phyloP scores from a whole-genome alignment of 345 rosid species.

The Erucastrum elatum region DNA sequence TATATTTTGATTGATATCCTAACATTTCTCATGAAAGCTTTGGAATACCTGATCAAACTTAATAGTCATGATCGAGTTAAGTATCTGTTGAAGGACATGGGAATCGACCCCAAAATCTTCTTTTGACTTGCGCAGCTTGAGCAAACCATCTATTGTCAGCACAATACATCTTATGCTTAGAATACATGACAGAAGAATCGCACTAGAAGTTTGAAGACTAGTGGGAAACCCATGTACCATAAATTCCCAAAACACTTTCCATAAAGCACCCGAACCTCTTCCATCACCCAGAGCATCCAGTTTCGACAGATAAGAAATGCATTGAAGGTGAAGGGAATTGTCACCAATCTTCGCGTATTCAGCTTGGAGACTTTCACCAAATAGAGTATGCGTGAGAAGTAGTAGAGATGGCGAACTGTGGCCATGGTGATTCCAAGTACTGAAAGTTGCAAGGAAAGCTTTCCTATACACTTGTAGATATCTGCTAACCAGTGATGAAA shows the following conservation, averaged over 20 bases:
- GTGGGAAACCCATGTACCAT: constrained; percentile 88
- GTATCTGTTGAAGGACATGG: constrained; percentile 53
- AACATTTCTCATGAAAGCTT: constrained; percentile 71
- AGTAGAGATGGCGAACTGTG: constrained; percentile 53
- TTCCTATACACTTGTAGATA: constrained; percentile 60
- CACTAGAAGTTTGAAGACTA: constrained; percentile 60
- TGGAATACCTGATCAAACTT: constrained; percentile 74
- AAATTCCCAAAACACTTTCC: constrained; percentile 75
- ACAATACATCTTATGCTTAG: constrained; percentile 67
- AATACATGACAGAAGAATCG: constrained; percentile 69
- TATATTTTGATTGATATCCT: constrained; percentile 55
- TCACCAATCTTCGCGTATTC: constrained; percentile 64
- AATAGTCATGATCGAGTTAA: constrained; percentile 62
- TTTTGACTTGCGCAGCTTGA: constrained; percentile 50
- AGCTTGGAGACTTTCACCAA: constrained; percentile 66
- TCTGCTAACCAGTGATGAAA: constrained; percentile 63
- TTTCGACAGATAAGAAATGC: constrained; percentile 53
- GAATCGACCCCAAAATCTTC: constrained; percentile 45
- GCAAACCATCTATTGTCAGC: constrained; percentile 56
- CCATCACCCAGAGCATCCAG: constrained; percentile 59
- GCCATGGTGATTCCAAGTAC: constrained; percentile 44
- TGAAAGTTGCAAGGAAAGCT: constrained; percentile 69
- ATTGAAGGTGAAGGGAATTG: constrained; percentile 55
- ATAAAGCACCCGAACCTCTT: constrained; percentile 56
- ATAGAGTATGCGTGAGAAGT: constrained; percentile 74